These are phyloP conservation scores for Clarireedia sp. DNA, from an alignment of 2,329 filamentous ascomycete genomes.

Conservation along the genomic window DNA sequence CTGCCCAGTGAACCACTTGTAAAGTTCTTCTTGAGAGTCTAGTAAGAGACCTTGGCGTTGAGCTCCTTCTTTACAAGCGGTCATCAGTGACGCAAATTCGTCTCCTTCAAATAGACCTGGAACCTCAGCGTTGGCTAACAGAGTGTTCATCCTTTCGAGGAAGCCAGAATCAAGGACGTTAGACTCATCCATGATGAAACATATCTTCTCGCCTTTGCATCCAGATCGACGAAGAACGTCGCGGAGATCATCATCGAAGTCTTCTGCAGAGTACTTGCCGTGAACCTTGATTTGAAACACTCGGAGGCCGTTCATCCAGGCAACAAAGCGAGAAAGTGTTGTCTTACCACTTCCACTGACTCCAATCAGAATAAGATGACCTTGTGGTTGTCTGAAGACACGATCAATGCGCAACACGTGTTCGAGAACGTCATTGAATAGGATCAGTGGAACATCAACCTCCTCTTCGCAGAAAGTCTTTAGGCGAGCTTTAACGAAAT, in stretches of 20 bases:
- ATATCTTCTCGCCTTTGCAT: slow-evolving; percentile 98
- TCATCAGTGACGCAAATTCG: slow-evolving; percentile 97
- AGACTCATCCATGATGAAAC: slow-evolving; percentile 99
- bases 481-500: slow-evolving; percentile 94
- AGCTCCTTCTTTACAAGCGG: slow-evolving; percentile 95
- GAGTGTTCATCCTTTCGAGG: slow-evolving; percentile 97
- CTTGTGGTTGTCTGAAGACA: slow-evolving; percentile 96
- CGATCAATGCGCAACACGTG: slow-evolving; percentile 97
- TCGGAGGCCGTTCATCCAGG: slow-evolving; percentile 99
- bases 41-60: slow-evolving; percentile 91
- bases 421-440: slow-evolving; percentile 99
- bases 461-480: slow-evolving; percentile 99
- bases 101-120: slow-evolving; percentile 99
- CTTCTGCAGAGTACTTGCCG: slow-evolving; percentile 93
- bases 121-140: slow-evolving; percentile 98
- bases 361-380: slow-evolving; percentile 95
- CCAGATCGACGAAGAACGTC: slow-evolving; percentile 89
- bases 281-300: slow-evolving; percentile 99
- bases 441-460: slow-evolving; percentile 91
- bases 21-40: slow-evolving; percentile 97
- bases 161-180: slow-evolving; percentile 98
- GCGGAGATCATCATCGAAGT: slow-evolving; percentile 96
- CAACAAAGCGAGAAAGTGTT: slow-evolving; percentile 92
- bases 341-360: slow-evolving; percentile 99
- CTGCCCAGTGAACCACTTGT: slow-evolving; percentile 99